Conservation (phyloP, 352 stramenopile genomes). For the Phytophthora sp. region DNA sequence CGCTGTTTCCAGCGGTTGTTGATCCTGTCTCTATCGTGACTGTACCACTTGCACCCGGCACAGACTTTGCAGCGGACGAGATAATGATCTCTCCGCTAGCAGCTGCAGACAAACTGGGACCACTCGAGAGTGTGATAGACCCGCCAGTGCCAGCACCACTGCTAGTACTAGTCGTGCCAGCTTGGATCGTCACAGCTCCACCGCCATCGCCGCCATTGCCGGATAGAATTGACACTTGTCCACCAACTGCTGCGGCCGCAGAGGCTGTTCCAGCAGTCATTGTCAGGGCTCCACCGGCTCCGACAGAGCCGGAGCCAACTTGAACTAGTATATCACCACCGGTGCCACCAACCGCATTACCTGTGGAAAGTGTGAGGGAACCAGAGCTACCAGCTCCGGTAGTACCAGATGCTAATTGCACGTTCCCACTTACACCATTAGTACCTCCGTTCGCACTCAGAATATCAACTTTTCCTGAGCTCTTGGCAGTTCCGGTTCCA, state of each 20-base stretch:
- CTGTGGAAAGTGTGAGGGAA: slow-evolving; percentile 50
- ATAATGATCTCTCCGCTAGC: slow-evolving; percentile 44
- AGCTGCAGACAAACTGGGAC: slow-evolving; percentile 39
- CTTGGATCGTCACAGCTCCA: slow-evolving; percentile 36
- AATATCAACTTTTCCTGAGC: slow-evolving; percentile 53
- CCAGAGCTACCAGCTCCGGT: slow-evolving; percentile 55
- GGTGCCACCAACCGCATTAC: slow-evolving; percentile 49
- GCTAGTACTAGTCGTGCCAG: slow-evolving; percentile 28
- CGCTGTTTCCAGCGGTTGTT: slow-evolving; percentile 38
- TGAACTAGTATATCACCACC: slow-evolving; percentile 52
- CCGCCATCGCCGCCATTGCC: slow-evolving; percentile 42
- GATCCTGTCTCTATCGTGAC: slow-evolving; percentile 40
- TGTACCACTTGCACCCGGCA: slow-evolving; percentile 40
- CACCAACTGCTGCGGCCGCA: slow-evolving; percentile 29
- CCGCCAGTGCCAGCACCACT: slow-evolving; percentile 36
- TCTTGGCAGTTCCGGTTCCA: slow-evolving; percentile 45
- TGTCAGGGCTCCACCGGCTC: slow-evolving; percentile 44
- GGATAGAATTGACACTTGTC: slow-evolving; percentile 35
- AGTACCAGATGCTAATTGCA: slow-evolving; percentile 46
- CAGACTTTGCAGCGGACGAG: slow-evolving; percentile 35
- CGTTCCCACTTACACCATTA: slow-evolving; percentile 59
- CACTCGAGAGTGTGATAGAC: slow-evolving; percentile 44
- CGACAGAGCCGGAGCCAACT: slow-evolving; percentile 51
- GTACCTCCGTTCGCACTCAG: slow-evolving; percentile 36
- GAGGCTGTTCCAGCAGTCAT: slow-evolving; percentile 43